phyloP scores from a whole-genome alignment of 768 basidiomycete genomes.

The Lactifluus volemus region DNA sequence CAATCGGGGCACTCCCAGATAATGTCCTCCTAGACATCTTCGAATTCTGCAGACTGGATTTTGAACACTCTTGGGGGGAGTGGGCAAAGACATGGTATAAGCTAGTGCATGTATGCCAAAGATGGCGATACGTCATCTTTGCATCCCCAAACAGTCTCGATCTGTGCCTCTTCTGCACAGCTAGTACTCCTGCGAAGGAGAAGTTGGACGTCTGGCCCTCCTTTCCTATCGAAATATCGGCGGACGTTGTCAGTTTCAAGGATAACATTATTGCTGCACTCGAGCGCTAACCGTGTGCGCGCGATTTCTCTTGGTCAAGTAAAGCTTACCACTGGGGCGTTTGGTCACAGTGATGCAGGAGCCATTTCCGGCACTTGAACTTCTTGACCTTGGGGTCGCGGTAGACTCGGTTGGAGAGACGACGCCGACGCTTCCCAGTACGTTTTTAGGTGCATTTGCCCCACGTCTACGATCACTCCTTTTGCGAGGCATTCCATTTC shows the following conservation, averaged over 20 bases:
- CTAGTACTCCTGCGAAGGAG: not conserved
- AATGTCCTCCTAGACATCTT: not conserved
- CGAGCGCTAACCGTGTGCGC: not conserved
- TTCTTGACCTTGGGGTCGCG: not conserved
- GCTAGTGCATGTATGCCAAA: not conserved
- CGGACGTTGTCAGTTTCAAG: not conserved
- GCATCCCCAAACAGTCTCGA: not conserved
- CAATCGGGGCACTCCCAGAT: not conserved
- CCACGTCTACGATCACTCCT: not conserved
- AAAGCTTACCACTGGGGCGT: not conserved
- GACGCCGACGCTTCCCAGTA: not conserved
- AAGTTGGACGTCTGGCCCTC: not conserved
- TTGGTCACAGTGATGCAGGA: not conserved
- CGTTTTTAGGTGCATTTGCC: not conserved
- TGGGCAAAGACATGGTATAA: not conserved
- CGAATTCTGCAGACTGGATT: not conserved
- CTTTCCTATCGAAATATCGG: not conserved
- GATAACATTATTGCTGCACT: not conserved
- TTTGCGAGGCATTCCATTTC: not conserved
- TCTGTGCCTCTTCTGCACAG: not conserved
- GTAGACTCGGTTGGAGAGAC: not conserved
- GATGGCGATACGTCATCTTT: not conserved
- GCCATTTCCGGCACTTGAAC: not conserved
- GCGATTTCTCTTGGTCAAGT: not conserved
- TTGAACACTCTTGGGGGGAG: no score